Percentiles rank a stretch among this genome's conserved stretches.
Evolutionary conservation across 257 asterid genomes (phyloP).

Genomic region (Solanum pinnatisectum): DNA sequence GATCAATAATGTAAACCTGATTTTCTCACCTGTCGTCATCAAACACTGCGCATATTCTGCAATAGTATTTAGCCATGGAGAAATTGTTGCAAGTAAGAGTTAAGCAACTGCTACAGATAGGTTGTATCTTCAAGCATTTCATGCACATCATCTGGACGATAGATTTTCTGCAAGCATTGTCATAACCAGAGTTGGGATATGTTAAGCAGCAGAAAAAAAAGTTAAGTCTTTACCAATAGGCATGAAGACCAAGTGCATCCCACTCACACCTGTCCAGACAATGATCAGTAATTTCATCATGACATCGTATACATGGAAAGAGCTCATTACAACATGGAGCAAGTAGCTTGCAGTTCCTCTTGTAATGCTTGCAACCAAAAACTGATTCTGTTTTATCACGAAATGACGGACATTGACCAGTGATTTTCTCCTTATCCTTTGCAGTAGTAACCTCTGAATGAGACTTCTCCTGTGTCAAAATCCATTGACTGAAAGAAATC

Average conservation of each 20-base stretch:
- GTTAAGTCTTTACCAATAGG: not conserved
- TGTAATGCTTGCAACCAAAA: constrained; percentile 80
- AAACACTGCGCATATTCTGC: constrained; percentile 70
- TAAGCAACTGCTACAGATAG: constrained; percentile 46
- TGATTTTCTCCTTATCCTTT: constrained; percentile 34
- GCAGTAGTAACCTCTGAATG: constrained; percentile 20
- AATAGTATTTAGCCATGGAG: constrained; percentile 74
- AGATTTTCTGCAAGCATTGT: constrained; percentile 49
- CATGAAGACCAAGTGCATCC: constrained; percentile 1
- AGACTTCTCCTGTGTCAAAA: constrained; percentile 41
- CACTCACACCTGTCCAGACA: constrained; percentile 59
- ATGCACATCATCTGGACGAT: constrained; percentile 78
- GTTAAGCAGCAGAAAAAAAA: not conserved
- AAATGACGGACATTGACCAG: constrained; percentile 58
- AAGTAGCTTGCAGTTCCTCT: constrained; percentile 70
- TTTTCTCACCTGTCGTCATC: constrained; percentile 68
- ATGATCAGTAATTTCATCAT: constrained; percentile 73
- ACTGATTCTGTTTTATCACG: constrained; percentile 29
- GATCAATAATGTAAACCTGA: not conserved
- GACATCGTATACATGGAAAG: constrained; percentile 81
- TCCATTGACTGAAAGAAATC: constrained; percentile 52
- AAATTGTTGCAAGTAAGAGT: constrained; percentile 46
- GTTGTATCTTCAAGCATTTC: constrained; percentile 70
- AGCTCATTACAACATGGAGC: constrained; percentile 75
- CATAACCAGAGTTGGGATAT: constrained; percentile 9